phyloP scores from a whole-genome alignment of 768 basidiomycete genomes.

The Tulasnella sp. region DNA sequence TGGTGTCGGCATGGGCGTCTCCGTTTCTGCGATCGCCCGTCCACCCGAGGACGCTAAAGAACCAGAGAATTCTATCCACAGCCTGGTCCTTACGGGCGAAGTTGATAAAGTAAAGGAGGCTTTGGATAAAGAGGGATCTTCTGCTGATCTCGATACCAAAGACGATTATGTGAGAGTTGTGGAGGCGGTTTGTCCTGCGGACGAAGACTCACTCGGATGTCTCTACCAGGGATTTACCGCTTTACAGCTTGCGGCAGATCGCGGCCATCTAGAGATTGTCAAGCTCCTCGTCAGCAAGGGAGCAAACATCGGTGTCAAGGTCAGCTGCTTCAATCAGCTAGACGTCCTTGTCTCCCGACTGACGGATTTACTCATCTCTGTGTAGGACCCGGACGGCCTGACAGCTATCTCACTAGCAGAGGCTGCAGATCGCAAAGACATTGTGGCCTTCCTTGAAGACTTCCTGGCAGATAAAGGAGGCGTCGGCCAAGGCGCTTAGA shows the following conservation, averaged over 20 bases:
- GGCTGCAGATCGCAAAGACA: slow-evolving; percentile 43
- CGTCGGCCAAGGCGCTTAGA: slow-evolving; percentile 1
- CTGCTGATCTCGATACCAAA: slow-evolving; percentile 39
- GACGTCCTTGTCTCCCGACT: neutral
- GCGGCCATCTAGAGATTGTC: slow-evolving; percentile 53
- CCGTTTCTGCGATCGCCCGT: slow-evolving; percentile 48
- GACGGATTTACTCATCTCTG: slow-evolving; percentile 4
- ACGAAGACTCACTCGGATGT: neutral
- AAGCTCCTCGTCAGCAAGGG: slow-evolving; percentile 48
- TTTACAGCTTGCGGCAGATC: slow-evolving; percentile 75
- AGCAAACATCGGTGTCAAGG: slow-evolving; percentile 55
- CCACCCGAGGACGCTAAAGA: slow-evolving; percentile 23
- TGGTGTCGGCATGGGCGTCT: slow-evolving; percentile 42
- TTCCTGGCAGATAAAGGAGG: neutral
- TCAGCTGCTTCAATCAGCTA: slow-evolving; percentile 22
- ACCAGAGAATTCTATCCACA: slow-evolving; percentile 38
- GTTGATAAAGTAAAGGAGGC: slow-evolving; percentile 33
- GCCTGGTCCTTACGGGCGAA: slow-evolving; percentile 50
- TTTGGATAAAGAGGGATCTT: slow-evolving; percentile 24
- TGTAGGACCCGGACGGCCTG: slow-evolving; percentile 56
- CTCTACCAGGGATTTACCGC: slow-evolving; percentile 68
- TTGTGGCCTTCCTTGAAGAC: slow-evolving; percentile 30
- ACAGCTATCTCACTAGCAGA: slow-evolving; percentile 49
- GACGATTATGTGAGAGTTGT: slow-evolving; percentile 59
- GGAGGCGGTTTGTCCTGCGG: neutral